Conservation (phyloP, 1,284 basidiomycete genomes). For the Marasmius tenuissimus region DNA sequence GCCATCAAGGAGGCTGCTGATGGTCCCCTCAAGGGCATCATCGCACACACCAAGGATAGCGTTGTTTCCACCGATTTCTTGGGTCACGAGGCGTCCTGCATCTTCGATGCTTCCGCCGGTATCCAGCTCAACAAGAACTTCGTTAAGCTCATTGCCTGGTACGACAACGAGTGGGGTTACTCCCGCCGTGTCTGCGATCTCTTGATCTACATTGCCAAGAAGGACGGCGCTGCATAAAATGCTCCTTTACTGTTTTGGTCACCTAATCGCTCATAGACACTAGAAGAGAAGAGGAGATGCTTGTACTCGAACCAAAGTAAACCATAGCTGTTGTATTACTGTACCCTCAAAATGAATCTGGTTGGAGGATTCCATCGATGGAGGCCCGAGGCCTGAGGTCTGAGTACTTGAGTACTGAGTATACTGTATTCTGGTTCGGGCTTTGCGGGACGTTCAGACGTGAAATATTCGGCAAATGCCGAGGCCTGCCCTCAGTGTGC, state of each 20-base stretch:
- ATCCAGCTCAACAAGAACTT: conserved; percentile 94
- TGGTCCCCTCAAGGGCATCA: conserved; percentile 75
- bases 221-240: conserved; percentile 44
- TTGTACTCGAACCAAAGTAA: background rate
- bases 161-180: conserved; percentile 98
- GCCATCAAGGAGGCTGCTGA: conserved; percentile 84
- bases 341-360: background rate
- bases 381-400: too few species aligned
- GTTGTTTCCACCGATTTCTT: conserved; percentile 96
- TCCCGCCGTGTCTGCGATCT: conserved; percentile 94
- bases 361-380: too few species aligned
- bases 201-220: conserved; percentile 79
- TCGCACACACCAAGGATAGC: conserved; percentile 94
- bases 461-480: too few species aligned
- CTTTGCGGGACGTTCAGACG: too few species aligned
- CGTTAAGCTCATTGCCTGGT: conserved; percentile 95
- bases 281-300: background rate
- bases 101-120: conserved; percentile 93
- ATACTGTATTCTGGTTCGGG: too few species aligned
- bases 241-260: background rate
- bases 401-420: too few species aligned
- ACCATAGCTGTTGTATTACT: background rate
- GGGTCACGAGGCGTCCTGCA: conserved; percentile 76
- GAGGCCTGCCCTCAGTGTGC: too few species aligned
- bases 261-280: background rate